phyloP scores from a whole-genome alignment of 805 yeast genomes.

The Starmera pachycereana region DNA sequence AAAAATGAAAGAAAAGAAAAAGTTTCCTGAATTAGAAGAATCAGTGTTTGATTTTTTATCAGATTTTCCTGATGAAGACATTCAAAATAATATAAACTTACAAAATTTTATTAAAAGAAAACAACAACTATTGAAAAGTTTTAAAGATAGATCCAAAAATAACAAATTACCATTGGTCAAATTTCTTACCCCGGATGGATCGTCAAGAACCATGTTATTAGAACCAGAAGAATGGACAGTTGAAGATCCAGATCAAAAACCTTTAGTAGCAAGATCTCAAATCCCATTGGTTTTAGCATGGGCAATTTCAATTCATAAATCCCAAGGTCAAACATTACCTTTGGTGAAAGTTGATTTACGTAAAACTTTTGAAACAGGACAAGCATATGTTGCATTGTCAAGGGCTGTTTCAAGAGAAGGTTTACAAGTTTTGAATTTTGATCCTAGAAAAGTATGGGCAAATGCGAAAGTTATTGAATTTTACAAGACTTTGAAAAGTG shows the following conservation, averaged over 20 bases:
- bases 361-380: constrained; percentile 81
- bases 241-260: constrained; percentile 61
- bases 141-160: constrained; percentile 34
- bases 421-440: constrained; percentile 70
- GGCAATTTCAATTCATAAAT: constrained; percentile 92
- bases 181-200: constrained; percentile 62
- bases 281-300: constrained; percentile 89
- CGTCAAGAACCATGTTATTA: constrained; percentile 64
- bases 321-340: constrained; percentile 87
- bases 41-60: constrained; percentile 39
- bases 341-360: constrained; percentile 69
- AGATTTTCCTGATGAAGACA: constrained; percentile 18
- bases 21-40: constrained; percentile 26
- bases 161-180: constrained; percentile 65
- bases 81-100: constrained; percentile 14
- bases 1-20: constrained; percentile 10
- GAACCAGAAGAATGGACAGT: constrained; percentile 76
- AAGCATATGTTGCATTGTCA: constrained; percentile 91
- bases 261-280: constrained; percentile 66
- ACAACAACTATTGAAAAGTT: constrained; percentile 28
- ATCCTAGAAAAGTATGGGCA: constrained; percentile 50
- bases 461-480: constrained; percentile 64
- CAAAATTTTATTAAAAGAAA: constrained; percentile 30
- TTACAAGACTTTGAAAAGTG: constrained; percentile 38
- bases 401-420: constrained; percentile 82